These are phyloP conservation scores for Ustilago sp. DNA, from an alignment of 1,284 basidiomycete genomes.

Conservation along the genomic window DNA sequence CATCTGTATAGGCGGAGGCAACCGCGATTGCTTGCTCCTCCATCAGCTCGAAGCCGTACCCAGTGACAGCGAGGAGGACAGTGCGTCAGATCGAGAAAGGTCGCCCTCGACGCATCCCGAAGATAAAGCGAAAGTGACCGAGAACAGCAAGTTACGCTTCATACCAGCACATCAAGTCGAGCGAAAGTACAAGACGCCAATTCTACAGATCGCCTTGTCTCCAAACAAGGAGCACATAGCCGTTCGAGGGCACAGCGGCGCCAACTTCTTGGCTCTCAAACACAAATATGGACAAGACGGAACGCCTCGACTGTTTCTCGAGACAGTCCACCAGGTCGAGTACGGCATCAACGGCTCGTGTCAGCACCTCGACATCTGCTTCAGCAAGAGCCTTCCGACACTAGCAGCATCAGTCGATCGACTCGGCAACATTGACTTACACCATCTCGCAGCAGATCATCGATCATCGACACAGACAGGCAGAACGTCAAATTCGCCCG, in stretches of 20 bases:
- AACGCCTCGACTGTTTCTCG: slow-evolving; percentile 2
- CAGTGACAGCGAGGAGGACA: background rate
- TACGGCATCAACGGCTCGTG: slow-evolving; percentile 11
- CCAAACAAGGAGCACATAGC: slow-evolving; percentile 11
- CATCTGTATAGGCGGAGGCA: slow-evolving; percentile 25
- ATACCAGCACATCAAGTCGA: slow-evolving; percentile 18
- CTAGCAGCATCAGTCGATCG: slow-evolving; percentile 25
- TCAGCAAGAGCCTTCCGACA: background rate
- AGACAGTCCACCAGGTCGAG: slow-evolving; percentile 7
- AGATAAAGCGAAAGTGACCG: slow-evolving; percentile 17
- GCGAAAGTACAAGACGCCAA: slow-evolving; percentile 19
- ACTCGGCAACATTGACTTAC: slow-evolving; percentile 20
- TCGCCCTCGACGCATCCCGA: background rate
- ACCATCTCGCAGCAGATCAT: background rate
- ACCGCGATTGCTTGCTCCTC: slow-evolving; percentile 34
- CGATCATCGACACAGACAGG: background rate
- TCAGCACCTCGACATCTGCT: slow-evolving; percentile 35
- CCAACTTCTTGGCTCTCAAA: slow-evolving; percentile 20
- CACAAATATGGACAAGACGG: background rate
- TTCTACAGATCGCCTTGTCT: slow-evolving; percentile 32
- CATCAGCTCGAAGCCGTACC: slow-evolving; percentile 24
- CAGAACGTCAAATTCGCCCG: background rate
- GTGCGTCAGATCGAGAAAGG: background rate
- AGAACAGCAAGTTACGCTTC: slow-evolving; percentile 16
- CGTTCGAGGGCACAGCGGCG: slow-evolving; percentile 24